Evolutionary conservation across 2,329 filamentous ascomycete genomes (phyloP), one percentile per base, ranked within the genome.

Genomic region (Neonectria hederae): DNA sequence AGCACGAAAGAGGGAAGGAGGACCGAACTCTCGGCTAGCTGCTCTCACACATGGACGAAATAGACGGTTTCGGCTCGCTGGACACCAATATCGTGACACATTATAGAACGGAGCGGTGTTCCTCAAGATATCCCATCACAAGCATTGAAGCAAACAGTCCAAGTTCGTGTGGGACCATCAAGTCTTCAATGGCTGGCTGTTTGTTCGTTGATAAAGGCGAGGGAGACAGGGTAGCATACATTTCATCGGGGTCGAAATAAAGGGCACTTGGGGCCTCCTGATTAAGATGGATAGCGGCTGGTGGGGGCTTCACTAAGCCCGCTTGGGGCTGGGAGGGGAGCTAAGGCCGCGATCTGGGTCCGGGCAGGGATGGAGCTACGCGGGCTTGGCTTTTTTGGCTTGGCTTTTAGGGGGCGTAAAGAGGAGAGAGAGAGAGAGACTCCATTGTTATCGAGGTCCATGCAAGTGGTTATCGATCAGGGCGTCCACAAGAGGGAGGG

Each of bases 301-400:
- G 65, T 68, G 52, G 52, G 30, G 30, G 40, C 3, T 21, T 42
- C 45, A 28, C 61, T 71, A 72, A 61, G 6, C 67, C 54, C n/a
- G 7, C 21, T 57, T 53, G 13, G 65, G 69, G n/a, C 42, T 71
- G 64, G 70, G 9, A 38, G 40, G 14, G 28, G 53, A 62, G 42
- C 54, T 59, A 56, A 54, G 19, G 54, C 22, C 51, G 61, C 66
- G 68, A 72, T 72, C 63, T 65, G 30, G 66, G 69, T 59, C 59
- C 63, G 71, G 62, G 63, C 67, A 65, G 49, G 61, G 63, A 62
- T 59, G 62, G 59, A 55, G 32, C 42, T 19, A 26, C 65, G 59
- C 69, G 67, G 65, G 60, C 69, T 71, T 72, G 67, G 59, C 67
- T 68, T 49, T 60, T 55, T n/a, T n/a, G n/a, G n/a, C 26, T 71